Evolutionary conservation across 345 rosid species (phyloP).

Genomic region (Eucalyptus decipiens): DNA sequence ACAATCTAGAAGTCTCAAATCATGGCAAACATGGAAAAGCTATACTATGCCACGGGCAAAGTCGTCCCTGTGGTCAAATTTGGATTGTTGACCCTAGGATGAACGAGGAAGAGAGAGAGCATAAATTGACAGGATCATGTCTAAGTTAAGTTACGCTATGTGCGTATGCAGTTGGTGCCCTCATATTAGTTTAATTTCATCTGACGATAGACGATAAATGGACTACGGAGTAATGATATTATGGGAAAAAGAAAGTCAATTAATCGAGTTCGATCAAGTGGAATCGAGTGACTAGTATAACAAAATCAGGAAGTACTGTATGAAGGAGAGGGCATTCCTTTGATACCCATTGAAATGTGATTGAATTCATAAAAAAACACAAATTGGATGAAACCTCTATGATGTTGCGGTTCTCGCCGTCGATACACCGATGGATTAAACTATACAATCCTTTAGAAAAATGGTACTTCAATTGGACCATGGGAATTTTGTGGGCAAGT

Average conservation of each 20-base stretch:
- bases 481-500: neutral
- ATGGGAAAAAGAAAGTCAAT: neutral
- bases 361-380: too few species aligned
- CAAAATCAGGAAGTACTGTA: too few species aligned
- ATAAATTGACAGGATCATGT: neutral
- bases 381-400: neutral
- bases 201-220: neutral
- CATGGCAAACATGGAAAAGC: neutral
- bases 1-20: neutral
- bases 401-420: neutral
- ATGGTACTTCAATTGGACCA: neutral
- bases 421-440: fast-evolving
- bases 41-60: neutral
- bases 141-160: neutral
- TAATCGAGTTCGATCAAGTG: neutral
- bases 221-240: neutral
- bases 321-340: neutral
- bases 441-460: neutral
- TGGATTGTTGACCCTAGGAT: neutral
- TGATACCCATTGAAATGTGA: too few species aligned
- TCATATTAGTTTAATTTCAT: neutral
- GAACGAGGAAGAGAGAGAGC: neutral
- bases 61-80: neutral
- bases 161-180: fast-evolving
- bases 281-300: neutral